Conservation (phyloP, 1,284 basidiomycete species). For the Hemileia vastatrix region DNA sequence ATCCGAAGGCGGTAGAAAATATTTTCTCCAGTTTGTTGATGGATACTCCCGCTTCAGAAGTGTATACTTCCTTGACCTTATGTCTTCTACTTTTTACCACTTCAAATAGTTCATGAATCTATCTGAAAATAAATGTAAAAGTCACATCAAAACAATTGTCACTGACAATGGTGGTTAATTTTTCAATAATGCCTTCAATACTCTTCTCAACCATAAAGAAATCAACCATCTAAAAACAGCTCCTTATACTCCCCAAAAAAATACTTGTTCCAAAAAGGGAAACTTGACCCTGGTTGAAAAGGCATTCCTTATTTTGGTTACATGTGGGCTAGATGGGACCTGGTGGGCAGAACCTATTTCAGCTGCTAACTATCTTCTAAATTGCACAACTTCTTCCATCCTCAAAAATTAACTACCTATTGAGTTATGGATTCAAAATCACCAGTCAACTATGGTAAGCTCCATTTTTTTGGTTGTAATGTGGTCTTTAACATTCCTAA, state of each 20-base stretch:
- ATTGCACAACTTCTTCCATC: background rate
- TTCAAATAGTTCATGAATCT: no score
- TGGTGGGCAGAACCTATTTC: background rate
- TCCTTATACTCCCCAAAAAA: slow-evolving; percentile 13
- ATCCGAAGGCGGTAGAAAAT: background rate
- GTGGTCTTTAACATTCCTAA: no score
- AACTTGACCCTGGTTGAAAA: background rate
- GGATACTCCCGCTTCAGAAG: background rate
- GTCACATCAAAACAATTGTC: no score
- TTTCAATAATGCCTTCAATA: background rate
- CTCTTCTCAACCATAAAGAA: background rate
- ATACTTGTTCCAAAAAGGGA: slow-evolving; percentile 1
- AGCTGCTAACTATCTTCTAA: background rate
- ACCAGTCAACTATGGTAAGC: background rate
- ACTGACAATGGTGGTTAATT: slow-evolving; percentile 14
- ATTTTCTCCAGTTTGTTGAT: slow-evolving; percentile 5
- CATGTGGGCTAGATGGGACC: background rate
- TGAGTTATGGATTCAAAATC: background rate
- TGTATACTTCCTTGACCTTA: background rate
- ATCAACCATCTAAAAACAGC: background rate
- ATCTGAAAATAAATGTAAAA: no score
- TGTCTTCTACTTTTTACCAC: background rate
- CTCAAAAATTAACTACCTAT: background rate
- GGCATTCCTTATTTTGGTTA: background rate
- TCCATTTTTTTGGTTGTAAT: slow-evolving; percentile 3